Conservation (phyloP, 2,329 filamentous ascomycete genomes). For the Penicillium sp. region DNA sequence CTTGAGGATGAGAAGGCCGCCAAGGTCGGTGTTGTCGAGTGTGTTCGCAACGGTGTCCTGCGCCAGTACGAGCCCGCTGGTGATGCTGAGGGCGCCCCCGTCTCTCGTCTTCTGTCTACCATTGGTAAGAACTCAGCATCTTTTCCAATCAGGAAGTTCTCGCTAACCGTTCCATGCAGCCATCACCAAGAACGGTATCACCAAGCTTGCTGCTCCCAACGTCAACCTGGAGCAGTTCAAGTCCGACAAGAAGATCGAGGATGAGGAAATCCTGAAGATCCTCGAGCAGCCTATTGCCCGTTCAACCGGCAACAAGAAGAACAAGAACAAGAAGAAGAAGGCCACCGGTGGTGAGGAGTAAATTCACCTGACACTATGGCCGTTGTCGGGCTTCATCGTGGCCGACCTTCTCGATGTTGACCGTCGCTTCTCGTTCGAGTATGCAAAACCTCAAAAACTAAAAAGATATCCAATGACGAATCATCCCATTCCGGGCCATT, state of each 20-base stretch:
- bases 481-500: constrained; percentile 16
- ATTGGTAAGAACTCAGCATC: constrained; percentile 68
- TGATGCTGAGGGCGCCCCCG: constrained; percentile 84
- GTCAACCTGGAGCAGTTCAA: constrained; percentile 81
- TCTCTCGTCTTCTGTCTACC: constrained; percentile 86
- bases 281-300: constrained; percentile 79
- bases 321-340: constrained; percentile 90
- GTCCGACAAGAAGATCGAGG: constrained; percentile 96
- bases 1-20: constrained; percentile 94
- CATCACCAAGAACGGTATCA: constrained; percentile 96
- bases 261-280: constrained; percentile 93
- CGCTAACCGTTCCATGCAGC: constrained; percentile 54
- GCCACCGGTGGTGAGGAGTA: constrained; percentile 46
- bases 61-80: constrained; percentile 95
- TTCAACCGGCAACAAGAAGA: constrained; percentile 69
- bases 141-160: not conserved
- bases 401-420: constrained; percentile 22
- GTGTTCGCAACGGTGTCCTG: constrained; percentile 88
- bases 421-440: constrained; percentile 4
- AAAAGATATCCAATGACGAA: constrained; percentile 31
- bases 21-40: constrained; percentile 95
- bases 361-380: constrained; percentile 21
- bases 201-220: constrained; percentile 75
- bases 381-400: constrained; percentile 20
- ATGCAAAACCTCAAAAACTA: constrained; percentile 16